Base-by-base conservation (phyloP, 495 filamentous ascomycete species). In the Acidomyces sp. region DNA sequence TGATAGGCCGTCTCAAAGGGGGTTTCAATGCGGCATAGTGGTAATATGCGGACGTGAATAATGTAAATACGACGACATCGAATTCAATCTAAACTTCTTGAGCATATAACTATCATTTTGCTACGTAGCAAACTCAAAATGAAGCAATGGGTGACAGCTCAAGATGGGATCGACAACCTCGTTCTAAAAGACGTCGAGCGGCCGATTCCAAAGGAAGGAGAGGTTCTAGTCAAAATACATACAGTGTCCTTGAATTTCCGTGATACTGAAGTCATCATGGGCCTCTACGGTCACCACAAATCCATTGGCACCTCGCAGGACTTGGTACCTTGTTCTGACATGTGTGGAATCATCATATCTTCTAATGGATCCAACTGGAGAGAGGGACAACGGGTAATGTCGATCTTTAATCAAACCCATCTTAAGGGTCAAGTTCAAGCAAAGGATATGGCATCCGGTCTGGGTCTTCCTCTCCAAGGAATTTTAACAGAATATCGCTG, bases 271-370 rank as follows among this genome's bases (percentile, higher is more conserved):
- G 26, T 47, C 27, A 9, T 48, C 22, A 37, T 52, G 42, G 36
- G 53, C 37, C 41, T 50, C 21, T 50, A 50, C 37, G 47, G 47
- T 17, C 47, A 50, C 13, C 45, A 46, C 44, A 49, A 51, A 16
- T 38, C 51, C 1, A 21, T 55, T n/a, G 11, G 11, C 12, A 36
- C 41, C 20, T 23, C 18, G 16, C 10, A 45, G 9, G 19, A 22
- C 4, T 26, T 59, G 2, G 48, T 61, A 18, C 48, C 43, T 22
- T 51, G 57, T 34, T 55, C 50, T 28, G 61, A 64, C 47, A 61
- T 51, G 37, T 52, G 58, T 19, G 61, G 61, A 20, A 53, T 44
- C 17, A 45, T 64, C 17, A 24, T 43, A 10, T 20, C 49, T 24
- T 30, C 48, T 3, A 55, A 55, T 16, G 26, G 26, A 2, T 37